These are phyloP conservation scores for Sporisorium graminicola DNA, from an alignment of 1,284 basidiomycete species.

Conservation along the genomic window DNA sequence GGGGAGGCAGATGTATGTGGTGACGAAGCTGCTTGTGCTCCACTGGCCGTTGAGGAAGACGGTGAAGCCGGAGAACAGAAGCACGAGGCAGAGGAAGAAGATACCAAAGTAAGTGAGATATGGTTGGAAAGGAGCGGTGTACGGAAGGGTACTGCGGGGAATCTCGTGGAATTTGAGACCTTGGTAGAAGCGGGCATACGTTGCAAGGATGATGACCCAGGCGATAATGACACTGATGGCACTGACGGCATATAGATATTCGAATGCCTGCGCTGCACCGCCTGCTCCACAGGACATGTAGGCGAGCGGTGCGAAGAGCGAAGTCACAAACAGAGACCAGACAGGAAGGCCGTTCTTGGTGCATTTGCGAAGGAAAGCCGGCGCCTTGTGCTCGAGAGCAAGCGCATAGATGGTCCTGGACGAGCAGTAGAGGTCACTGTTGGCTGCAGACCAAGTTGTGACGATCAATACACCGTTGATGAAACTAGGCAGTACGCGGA, in stretches of 20 bases:
- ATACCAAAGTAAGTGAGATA: slow-evolving; percentile 61
- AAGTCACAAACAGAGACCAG: slow-evolving; percentile 77
- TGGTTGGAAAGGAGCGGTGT: slow-evolving; percentile 72
- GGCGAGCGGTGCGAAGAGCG: slow-evolving; percentile 77
- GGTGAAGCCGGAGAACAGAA: slow-evolving; percentile 70
- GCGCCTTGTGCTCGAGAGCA: slow-evolving; percentile 81
- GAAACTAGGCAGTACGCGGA: slow-evolving; percentile 69
- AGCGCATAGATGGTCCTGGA: slow-evolving; percentile 82
- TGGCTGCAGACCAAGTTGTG: slow-evolving; percentile 86
- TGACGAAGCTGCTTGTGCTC: slow-evolving; percentile 78
- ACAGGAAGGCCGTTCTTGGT: slow-evolving; percentile 81
- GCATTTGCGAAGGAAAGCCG: slow-evolving; percentile 78
- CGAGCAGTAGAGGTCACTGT: slow-evolving; percentile 83
- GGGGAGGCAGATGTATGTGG: slow-evolving; percentile 81
- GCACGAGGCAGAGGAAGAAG: slow-evolving; percentile 47
- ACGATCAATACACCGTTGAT: slow-evolving; percentile 83
- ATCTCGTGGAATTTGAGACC: slow-evolving; percentile 76
- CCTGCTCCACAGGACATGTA: slow-evolving; percentile 75
- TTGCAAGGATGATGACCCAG: slow-evolving; percentile 84
- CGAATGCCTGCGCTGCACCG: slow-evolving; percentile 75
- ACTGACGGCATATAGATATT: slow-evolving; percentile 74
- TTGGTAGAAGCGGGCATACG: slow-evolving; percentile 81
- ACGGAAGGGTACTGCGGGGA: slow-evolving; percentile 73
- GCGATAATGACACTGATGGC: slow-evolving; percentile 79
- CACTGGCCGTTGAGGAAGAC: slow-evolving; percentile 63